Base-by-base conservation (phyloP, 75 land plant genomes). In the Adiantum capillusveneris region DNA sequence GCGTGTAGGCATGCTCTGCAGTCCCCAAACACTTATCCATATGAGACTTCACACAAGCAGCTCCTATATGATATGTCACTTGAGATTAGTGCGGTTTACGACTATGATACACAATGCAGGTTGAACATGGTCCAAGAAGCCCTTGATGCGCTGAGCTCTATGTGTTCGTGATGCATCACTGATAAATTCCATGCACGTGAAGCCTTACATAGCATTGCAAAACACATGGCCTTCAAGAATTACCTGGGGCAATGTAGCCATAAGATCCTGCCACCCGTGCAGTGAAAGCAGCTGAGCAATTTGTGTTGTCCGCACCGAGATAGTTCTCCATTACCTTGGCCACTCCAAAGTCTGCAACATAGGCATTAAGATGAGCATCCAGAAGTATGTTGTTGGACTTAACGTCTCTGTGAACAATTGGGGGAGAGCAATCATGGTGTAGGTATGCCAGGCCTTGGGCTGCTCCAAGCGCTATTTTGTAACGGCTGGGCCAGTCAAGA, bases 171-270 rank as follows among this genome's bases (percentile, higher is more conserved):
- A n/a, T n/a, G n/a, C n/a, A n/a, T n/a, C n/a, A n/a, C n/a, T n/a
- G n/a, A n/a, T n/a, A n/a, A n/a, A n/a, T n/a, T n/a, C n/a, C n/a
- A n/a, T n/a, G n/a, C n/a, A n/a, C n/a, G n/a, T n/a, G n/a, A n/a
- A n/a, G n/a, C n/a, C n/a, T n/a, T n/a, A n/a, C n/a, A n/a, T n/a
- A n/a, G n/a, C n/a, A n/a, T n/a, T n/a, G n/a, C n/a, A n/a, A n/a
- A n/a, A n/a, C n/a, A n/a, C n/a, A n/a, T n/a, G n/a, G n/a, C n/a
- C n/a, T n/a, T n/a, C n/a, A 31, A 37, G 0, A 19, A 29, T 65
- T 75, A 84, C 93, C 93, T 65, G 93, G 93, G n/a, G 88, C 93
- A 45, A 88, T 61, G 71, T 88, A 88, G n/a, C 93, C 93, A 56
- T 79, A 80, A 0, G 93, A 86, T 7, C 93, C 93, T 0, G 88